Evolutionary conservation across 352 stramenopile genomes (phyloP).

Genomic region (Aphanomyces cochlioides): DNA sequence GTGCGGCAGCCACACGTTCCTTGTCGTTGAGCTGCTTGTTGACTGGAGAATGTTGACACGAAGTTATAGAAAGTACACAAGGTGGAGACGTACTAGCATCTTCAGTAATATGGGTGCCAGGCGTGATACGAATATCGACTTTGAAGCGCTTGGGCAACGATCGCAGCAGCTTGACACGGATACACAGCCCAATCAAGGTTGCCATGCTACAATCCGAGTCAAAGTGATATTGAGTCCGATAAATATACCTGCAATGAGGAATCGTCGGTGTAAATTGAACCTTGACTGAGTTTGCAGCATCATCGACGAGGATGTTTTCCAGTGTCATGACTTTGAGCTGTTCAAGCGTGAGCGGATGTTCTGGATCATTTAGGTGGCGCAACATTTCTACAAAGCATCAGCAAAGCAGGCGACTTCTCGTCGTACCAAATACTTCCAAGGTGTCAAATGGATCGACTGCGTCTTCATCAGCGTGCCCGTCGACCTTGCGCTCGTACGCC

Average conservation of each 20-base stretch:
- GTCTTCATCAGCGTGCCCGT: conserved; percentile 53
- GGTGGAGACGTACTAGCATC: conserved; percentile 44
- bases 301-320: conserved; percentile 87
- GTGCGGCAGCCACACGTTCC: conserved; percentile 92
- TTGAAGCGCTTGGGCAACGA: conserved; percentile 93
- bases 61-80: conserved; percentile 22
- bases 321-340: conserved; percentile 91
- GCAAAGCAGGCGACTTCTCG: background rate
- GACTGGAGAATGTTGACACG: conserved; percentile 41
- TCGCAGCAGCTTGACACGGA: conserved; percentile 94
- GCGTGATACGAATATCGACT: conserved; percentile 91
- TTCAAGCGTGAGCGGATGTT: conserved; percentile 91
- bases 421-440: conserved; percentile 82
- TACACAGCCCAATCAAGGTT: conserved; percentile 94
- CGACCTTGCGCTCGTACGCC: conserved; percentile 50
- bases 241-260: conserved; percentile 87
- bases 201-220: conserved; percentile 77
- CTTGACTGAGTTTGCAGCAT: conserved; percentile 67
- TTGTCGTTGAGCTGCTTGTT: conserved; percentile 98
- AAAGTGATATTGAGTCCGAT: too few species aligned
- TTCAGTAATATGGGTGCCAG: conserved; percentile 93
- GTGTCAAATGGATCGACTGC: conserved; percentile 72
- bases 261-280: conserved; percentile 94
- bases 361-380: conserved; percentile 89
- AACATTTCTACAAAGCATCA: conserved; percentile 59